Conservation (phyloP, 2,329 filamentous ascomycete genomes). For the Diaporthe helianthi region DNA sequence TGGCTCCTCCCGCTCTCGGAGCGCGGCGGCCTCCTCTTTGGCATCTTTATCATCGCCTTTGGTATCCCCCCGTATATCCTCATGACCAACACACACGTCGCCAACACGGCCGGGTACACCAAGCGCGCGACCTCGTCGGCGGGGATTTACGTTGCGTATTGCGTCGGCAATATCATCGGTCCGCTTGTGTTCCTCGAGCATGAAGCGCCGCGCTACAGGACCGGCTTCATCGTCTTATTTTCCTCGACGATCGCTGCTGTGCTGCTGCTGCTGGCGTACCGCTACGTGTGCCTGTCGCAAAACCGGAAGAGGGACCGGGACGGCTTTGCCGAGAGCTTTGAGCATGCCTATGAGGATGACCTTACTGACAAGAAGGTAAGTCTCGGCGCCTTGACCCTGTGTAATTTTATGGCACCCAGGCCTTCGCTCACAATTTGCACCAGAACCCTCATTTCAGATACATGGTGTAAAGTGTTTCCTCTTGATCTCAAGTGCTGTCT, state of each 20-base stretch:
- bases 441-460: slow-evolving; percentile 21
- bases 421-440: neutral
- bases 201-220: slow-evolving; percentile 49
- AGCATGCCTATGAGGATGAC: slow-evolving; percentile 60
- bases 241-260: slow-evolving; percentile 42
- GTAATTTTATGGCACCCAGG: too few relatives aligned
- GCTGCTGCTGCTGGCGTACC: slow-evolving; percentile 51
- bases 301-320: slow-evolving; percentile 51
- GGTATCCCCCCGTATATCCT: slow-evolving; percentile 59
- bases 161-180: slow-evolving; percentile 50
- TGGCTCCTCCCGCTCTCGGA: slow-evolving; percentile 57
- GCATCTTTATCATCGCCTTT: slow-evolving; percentile 70
- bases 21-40: slow-evolving; percentile 59
- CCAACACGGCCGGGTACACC: slow-evolving; percentile 73
- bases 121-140: slow-evolving; percentile 48
- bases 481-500: neutral
- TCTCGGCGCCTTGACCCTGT: neutral
- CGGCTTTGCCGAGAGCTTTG: slow-evolving; percentile 54
- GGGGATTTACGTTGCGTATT: neutral
- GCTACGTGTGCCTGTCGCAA: slow-evolving; percentile 51
- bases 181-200: slow-evolving; percentile 50
- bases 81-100: slow-evolving; percentile 72
- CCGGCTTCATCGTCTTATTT: slow-evolving; percentile 49
- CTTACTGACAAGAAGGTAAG: slow-evolving; percentile 51
- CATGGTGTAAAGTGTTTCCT: neutral